These are phyloP conservation scores for Rhodofomes roseus DNA, from an alignment of 1,284 basidiomycete genomes.

Conservation along the genomic window DNA sequence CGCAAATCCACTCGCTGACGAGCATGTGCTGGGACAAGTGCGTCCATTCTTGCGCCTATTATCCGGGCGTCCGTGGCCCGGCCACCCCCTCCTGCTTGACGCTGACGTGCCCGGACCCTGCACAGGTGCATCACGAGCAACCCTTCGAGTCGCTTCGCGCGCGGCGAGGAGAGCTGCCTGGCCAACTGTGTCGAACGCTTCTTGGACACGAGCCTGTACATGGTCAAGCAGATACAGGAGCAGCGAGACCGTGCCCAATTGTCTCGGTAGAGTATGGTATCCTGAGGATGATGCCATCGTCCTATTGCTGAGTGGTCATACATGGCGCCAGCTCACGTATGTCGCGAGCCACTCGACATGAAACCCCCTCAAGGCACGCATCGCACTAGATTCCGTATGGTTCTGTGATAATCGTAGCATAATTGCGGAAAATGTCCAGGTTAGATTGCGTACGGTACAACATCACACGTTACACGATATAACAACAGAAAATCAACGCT, in stretches of 20 bases:
- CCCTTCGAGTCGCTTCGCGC: conserved; percentile 82
- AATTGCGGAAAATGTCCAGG: neutral
- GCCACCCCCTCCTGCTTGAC: conserved; percentile 9
- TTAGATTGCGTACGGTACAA: neutral
- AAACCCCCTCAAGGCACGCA: neutral
- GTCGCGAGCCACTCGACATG: neutral
- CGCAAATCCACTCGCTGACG: conserved; percentile 67
- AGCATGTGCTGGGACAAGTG: conserved; percentile 30
- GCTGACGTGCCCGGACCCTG: neutral
- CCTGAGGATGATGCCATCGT: neutral
- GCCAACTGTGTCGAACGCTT: conserved; percentile 93
- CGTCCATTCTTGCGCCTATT: neutral
- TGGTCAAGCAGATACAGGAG: conserved; percentile 80
- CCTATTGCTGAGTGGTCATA: neutral
- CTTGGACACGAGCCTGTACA: conserved; percentile 86
- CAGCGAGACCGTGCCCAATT: conserved; percentile 37
- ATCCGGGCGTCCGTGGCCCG: neutral
- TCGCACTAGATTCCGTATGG: neutral
- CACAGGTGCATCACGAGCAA: conserved; percentile 81
- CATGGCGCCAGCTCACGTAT: neutral
- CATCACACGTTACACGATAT: neutral
- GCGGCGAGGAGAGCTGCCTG: conserved; percentile 82
- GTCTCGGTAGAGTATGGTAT: conserved; percentile 18
- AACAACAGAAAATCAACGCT: neutral
- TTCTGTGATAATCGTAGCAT: neutral